Evolutionary conservation across 2,329 filamentous ascomycete genomes (phyloP), one percentile per base, ranked within the genome.

Genomic region (Trichoderma polysporum): DNA sequence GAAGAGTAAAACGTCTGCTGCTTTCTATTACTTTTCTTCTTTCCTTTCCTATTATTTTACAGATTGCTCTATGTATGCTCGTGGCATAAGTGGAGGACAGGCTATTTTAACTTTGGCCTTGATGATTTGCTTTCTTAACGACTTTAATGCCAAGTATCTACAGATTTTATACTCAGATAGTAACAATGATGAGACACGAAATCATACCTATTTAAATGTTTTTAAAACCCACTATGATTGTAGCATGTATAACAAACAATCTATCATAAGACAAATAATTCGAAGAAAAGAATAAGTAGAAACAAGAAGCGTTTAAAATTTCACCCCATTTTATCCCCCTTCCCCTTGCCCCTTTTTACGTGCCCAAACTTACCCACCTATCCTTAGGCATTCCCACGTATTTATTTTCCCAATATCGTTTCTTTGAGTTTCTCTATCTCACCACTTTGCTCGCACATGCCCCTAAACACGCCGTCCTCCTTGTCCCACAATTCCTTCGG

Each of bases 391-490:
- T 50, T 31, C 9, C 5, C 19, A 15, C 19, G 17, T 33, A 8
- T 25, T 64, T 35, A 69, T 47, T 68, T 68, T 10, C 72, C 74
- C 59, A 79, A 74, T 60, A 86, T 81, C 13, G 86, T 82, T 29
- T 78, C 77, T 69, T 76, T 78, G 68, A 88, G 71, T 74, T 82
- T 84, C 1, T 86, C 83, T 73, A 78, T 83, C 79, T 88, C 86
- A 0, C 86, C 86, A 70, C 85, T 88, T 74, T 86, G 83, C 74
- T 85, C 82, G 47, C 86, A 87, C 86, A 91, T 87, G n/a, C 83
- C 83, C 66, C 82, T 82, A 74, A 91, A 91, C 2, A 87, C 78
- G 5, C 85, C 81, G 4, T 73, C 79, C 22, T 84, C 77, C 73
- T 76, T 80, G 60, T 81, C 80, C 83, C 90, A 87, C 66, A 93